Conservation (phyloP, 257 asterid genomes). For the Fraxinus americana region DNA sequence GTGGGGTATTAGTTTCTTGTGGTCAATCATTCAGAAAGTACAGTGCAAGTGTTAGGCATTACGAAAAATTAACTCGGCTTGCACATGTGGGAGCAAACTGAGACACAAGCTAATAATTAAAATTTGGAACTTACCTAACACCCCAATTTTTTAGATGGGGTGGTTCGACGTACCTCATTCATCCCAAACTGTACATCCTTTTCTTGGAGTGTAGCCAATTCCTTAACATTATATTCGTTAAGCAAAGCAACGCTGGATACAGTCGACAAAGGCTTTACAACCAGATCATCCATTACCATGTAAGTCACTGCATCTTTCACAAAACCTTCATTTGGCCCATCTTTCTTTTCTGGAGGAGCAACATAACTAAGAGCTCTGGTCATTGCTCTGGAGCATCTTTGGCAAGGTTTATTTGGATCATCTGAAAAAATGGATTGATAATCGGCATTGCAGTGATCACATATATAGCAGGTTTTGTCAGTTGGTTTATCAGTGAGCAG, state of each 20-base stretch:
- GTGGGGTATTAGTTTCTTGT: too few species aligned
- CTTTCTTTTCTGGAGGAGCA: neutral
- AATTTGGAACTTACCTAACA: too few species aligned
- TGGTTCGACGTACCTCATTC: conserved; percentile 25
- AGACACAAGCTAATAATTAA: too few species aligned
- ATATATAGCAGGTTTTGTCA: neutral
- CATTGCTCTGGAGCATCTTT: neutral
- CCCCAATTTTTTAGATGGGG: too few species aligned
- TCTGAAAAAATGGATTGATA: too few species aligned
- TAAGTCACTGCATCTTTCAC: conserved; percentile 26
- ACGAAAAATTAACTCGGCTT: too few species aligned
- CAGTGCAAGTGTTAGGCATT: too few species aligned
- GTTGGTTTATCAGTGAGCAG: neutral
- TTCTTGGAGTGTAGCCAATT: conserved; percentile 14
- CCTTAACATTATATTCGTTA: conserved; percentile 25
- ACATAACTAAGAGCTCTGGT: neutral
- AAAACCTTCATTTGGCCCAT: neutral
- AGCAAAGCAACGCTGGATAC: conserved; percentile 27
- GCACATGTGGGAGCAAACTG: too few species aligned
- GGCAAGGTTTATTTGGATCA: conserved; percentile 15
- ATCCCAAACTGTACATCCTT: conserved; percentile 24
- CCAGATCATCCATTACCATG: conserved; percentile 45
- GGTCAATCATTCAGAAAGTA: too few species aligned
- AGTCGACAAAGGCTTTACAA: conserved; percentile 33
- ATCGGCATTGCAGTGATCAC: too few species aligned